Evolutionary conservation across 2,329 filamentous ascomycete genomes (phyloP), one percentile per base, ranked within the genome.

Genomic region (Clonostachys rhizophaga): DNA sequence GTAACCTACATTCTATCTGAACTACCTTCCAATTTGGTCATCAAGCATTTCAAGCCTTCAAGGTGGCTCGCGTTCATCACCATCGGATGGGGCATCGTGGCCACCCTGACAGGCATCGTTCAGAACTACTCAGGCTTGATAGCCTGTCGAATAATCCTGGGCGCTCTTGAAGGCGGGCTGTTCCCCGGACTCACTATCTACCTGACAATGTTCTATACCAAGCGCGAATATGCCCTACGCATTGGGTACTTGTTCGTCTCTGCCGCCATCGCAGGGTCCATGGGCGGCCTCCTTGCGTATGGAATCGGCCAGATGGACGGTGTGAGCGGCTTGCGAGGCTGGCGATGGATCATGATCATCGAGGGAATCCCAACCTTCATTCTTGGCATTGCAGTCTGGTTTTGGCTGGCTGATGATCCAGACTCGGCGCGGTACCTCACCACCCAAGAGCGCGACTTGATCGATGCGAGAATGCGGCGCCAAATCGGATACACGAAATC

Each of bases 291-390:
- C 1, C 46, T 63, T 3, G 61, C 59, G 6, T 63, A 62, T 30
- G 61, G 52, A 3, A 56, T 63, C 16, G 66, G 70, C 2, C 62
- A 67, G 8, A 64, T 62, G 82, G 57, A 61, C 11, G 63, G 64
- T 17, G 60, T 58, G 6, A 45, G 44, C 36, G 52, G 55, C 8
- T 52, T 57, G 33, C 49, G 50, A 14, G 54, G 55, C 35, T 59
- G 57, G 57, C 66, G 83, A 40, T 86, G 82, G 82, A 83, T 86
- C 49, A 70, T 85, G 60, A 78, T 81, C 43, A 57, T 81, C 14
- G 68, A 72, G 18, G 64, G 65, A 0, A 52, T 68, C 14, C 64
- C 64, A 1, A 66, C 78, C 0, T 46, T 56, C 3, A 37, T 63
- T 4, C 57, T 62, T 1, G 61, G 61, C 2, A 53, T 61, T 1